Percentiles rank a stretch among this genome's conserved stretches.
Conservation (phyloP, 805 yeast genomes). For the Teunomyces panamensis region DNA sequence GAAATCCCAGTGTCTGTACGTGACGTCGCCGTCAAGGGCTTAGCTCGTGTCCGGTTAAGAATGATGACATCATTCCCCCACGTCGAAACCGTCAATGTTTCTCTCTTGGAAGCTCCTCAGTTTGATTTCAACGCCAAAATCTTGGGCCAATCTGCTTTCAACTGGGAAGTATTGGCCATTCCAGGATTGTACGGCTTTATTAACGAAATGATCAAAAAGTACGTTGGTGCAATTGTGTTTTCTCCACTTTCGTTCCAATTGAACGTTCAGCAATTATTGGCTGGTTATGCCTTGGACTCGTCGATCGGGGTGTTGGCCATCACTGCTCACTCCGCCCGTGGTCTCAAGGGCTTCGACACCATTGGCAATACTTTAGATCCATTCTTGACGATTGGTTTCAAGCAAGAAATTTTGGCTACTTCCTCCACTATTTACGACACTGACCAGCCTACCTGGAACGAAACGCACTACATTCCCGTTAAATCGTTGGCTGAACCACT, state of each 20-base stretch:
- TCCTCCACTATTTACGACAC: conserved; percentile 71
- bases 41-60: conserved; percentile 77
- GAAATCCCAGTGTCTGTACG: conserved; percentile 78
- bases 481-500: conserved; percentile 81
- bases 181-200: conserved; percentile 87
- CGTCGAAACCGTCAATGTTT: conserved; percentile 82
- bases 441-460: conserved; percentile 77
- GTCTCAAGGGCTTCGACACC: conserved; percentile 65
- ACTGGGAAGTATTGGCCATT: conserved; percentile 80
- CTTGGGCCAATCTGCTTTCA: conserved; percentile 80
- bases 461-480: conserved; percentile 67
- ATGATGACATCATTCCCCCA: conserved; percentile 93
- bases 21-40: conserved; percentile 72
- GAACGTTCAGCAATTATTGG: conserved; percentile 84
- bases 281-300: conserved; percentile 75
- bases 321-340: conserved; percentile 62
- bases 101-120: conserved; percentile 81
- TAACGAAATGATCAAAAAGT: conserved; percentile 80
- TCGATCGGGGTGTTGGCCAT: conserved; percentile 85
- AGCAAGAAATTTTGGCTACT: conserved; percentile 56
- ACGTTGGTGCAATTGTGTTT: conserved; percentile 83
- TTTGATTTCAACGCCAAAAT: conserved; percentile 75
- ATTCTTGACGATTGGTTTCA: conserved; percentile 69
- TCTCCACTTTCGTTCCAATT: conserved; percentile 91
- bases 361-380: conserved; percentile 87